A percentile compares a stretch with the other conserved stretches of the same genome.
phyloP scores from a whole-genome alignment of 2,329 filamentous ascomycete species.

The Aspergillus sp. region DNA sequence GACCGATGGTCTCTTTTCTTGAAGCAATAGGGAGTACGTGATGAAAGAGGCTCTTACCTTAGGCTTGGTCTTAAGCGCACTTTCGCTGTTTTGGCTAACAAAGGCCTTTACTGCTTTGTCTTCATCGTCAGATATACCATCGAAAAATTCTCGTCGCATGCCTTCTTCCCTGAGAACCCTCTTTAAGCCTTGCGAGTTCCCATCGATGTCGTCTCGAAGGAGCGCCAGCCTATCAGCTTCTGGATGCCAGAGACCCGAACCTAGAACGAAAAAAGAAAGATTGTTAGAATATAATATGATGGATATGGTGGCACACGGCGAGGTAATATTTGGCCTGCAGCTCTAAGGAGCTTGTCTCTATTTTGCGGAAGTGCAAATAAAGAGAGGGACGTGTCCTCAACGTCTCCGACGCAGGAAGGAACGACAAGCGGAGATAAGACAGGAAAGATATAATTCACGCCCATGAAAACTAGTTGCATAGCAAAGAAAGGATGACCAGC shows the following conservation, averaged over 20 bases:
- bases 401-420: not conserved
- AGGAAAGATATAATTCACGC: not conserved
- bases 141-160: constrained; percentile 67
- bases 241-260: constrained; percentile 80
- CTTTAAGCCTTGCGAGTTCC: constrained; percentile 69
- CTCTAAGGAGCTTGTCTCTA: no score
- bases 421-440: not conserved
- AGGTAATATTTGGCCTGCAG: not conserved
- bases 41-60: constrained; percentile 59
- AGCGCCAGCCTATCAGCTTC: constrained; percentile 64
- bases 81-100: constrained; percentile 65
- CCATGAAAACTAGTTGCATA: not conserved
- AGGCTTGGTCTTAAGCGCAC: constrained; percentile 79
- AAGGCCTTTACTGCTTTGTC: constrained; percentile 69
- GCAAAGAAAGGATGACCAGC: not conserved
- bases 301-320: not conserved
- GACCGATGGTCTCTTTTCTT: not conserved
- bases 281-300: constrained; percentile 9
- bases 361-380: not conserved
- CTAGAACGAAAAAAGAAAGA: constrained; percentile 37
- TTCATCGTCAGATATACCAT: constrained; percentile 54
- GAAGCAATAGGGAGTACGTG: not conserved
- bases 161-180: constrained; percentile 60
- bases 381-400: not conserved
- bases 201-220: constrained; percentile 74